A percentile compares a stretch with the other conserved stretches of the same genome.
These are phyloP conservation scores for Amanita polypyramis DNA, from an alignment of 768 basidiomycete species.

Conservation along the genomic window DNA sequence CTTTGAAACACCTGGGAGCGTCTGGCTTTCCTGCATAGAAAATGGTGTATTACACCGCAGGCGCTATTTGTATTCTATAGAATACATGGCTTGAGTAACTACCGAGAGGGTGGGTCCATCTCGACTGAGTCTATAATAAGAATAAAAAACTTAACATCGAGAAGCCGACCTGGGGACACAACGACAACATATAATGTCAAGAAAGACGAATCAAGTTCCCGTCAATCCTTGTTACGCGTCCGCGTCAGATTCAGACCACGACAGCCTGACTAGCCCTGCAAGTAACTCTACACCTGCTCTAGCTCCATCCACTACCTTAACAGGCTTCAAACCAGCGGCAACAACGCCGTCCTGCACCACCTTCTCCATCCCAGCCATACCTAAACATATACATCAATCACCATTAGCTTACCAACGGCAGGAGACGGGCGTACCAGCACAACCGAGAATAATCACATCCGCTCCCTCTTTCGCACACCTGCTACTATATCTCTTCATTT, in stretches of 20 bases:
- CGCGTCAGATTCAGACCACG: too few relatives aligned
- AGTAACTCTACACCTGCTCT: slow-evolving; percentile 27
- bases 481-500: slow-evolving; percentile 20
- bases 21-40: too few relatives aligned
- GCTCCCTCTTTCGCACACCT: slow-evolving; percentile 21
- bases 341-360: slow-evolving; percentile 18
- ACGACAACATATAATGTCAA: too few relatives aligned
- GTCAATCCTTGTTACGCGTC: slow-evolving; percentile 8
- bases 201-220: too few relatives aligned
- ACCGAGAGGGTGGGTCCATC: too few relatives aligned
- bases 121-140: too few relatives aligned
- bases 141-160: too few relatives aligned
- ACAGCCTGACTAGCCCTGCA: slow-evolving; percentile 21
- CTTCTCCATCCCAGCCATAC: slow-evolving; percentile 28
- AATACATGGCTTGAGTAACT: too few relatives aligned
- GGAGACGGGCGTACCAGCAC: slow-evolving; percentile 22
- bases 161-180: too few relatives aligned
- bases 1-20: too few relatives aligned
- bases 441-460: slow-evolving; percentile 28
- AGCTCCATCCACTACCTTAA: slow-evolving; percentile 26
- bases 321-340: slow-evolving; percentile 17
- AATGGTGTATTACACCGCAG: too few relatives aligned
- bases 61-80: too few relatives aligned
- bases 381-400: slow-evolving; percentile 8
- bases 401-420: background rate